Evolutionary conservation across 1,139 yeast species (phyloP).

Genomic region (Arxiozyma telluris): DNA sequence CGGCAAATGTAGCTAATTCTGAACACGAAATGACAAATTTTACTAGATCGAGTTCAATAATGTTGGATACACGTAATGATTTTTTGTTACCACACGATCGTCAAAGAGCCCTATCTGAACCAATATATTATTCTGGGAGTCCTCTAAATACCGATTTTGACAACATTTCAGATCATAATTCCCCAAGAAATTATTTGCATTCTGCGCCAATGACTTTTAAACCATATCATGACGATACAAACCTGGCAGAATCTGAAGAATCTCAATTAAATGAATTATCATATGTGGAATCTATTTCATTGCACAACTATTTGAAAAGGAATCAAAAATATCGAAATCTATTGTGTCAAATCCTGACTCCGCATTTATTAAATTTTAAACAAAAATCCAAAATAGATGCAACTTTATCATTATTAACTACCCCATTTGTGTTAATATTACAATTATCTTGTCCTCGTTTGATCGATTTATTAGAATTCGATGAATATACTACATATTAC

Average conservation of each 20-base stretch:
- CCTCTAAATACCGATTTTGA: neutral
- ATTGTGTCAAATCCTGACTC: conserved; percentile 17
- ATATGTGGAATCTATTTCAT: neutral
- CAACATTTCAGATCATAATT: neutral
- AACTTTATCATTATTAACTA: conserved; percentile 19
- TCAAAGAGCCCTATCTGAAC: conserved; percentile 4
- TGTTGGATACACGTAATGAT: neutral
- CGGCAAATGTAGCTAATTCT: neutral
- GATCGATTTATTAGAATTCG: conserved; percentile 14
- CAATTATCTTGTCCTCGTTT: conserved; percentile 26
- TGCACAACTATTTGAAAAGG: neutral
- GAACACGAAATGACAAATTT: conserved; percentile 3
- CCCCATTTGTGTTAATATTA: conserved; percentile 25
- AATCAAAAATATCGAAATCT: conserved; percentile 9
- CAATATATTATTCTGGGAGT: neutral
- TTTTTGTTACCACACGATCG: neutral
- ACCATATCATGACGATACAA: conserved; percentile 22
- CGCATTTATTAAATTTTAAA: conserved; percentile 23
- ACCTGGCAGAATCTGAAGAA: conserved; percentile 1
- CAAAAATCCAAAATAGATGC: conserved; percentile 19
- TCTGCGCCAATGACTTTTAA: conserved; percentile 21
- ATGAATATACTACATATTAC: conserved; percentile 12
- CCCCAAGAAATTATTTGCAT: conserved; percentile 2
- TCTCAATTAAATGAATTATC: neutral
- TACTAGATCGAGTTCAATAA: neutral